Conservation (phyloP, 2,329 filamentous ascomycete species). For the Pseudocercospora pini-densiflorae region DNA sequence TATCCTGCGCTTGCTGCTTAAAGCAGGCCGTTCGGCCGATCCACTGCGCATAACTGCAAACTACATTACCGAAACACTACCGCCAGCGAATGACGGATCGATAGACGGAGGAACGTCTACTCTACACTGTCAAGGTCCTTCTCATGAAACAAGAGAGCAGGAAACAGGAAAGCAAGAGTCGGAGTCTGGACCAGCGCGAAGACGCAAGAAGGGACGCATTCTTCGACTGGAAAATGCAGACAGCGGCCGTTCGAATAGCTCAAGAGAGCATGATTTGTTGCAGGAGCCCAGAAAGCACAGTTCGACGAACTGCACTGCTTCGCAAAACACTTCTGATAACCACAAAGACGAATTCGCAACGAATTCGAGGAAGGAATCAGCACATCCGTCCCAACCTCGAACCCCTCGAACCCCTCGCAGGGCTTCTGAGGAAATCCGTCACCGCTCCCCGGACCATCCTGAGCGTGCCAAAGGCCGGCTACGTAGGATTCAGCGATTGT, state of each 20-base stretch:
- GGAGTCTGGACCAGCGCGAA: background rate
- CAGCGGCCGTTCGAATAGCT: background rate
- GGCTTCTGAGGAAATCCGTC: background rate
- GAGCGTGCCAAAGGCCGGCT: background rate
- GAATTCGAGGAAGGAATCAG: background rate
- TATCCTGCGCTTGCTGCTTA: background rate
- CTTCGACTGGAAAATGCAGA: background rate
- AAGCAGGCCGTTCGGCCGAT: background rate
- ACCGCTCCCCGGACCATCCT: background rate
- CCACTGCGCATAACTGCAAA: background rate
- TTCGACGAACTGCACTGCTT: no score
- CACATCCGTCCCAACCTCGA: background rate
- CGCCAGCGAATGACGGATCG: background rate
- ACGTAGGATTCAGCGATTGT: background rate
- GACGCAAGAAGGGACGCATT: background rate
- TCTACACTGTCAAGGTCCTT: no score
- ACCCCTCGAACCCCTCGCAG: background rate
- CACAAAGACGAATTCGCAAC: background rate
- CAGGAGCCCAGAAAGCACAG: no score
- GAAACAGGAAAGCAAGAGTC: no score
- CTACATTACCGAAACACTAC: background rate
- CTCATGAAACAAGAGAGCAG: no score
- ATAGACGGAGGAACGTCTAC: background rate
- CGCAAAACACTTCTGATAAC: background rate
- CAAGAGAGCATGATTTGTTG: background rate